A percentile compares a stretch with the other conserved stretches of the same genome.
These are phyloP conservation scores for Talaromyces sp. DNA, from an alignment of 2,329 filamentous ascomycete species.

Conservation along the genomic window DNA sequence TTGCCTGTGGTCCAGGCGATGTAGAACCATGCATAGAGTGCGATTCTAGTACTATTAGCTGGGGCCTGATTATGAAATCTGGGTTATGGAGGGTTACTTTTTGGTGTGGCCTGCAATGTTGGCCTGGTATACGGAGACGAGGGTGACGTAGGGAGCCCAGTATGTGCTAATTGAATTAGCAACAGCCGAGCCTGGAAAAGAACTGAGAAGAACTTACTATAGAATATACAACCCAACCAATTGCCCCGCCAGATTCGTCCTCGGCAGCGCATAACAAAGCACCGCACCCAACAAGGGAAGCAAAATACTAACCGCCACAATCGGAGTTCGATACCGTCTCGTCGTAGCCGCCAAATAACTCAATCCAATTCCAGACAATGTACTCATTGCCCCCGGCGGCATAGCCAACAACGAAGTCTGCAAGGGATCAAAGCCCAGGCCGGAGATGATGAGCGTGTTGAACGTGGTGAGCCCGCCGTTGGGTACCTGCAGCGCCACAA, in stretches of 20 bases:
- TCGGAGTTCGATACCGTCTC: not conserved
- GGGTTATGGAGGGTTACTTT: not conserved
- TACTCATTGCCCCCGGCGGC: slow-evolving; percentile 1
- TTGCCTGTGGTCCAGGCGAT: slow-evolving; percentile 2
- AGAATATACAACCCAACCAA: slow-evolving; percentile 1
- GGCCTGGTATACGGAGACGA: slow-evolving; percentile 6
- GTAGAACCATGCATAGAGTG: slow-evolving; percentile 6
- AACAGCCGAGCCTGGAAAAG: not conserved
- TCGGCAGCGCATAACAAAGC: slow-evolving; percentile 1
- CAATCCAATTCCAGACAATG: not conserved
- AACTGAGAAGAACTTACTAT: not conserved
- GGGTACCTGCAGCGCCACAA: slow-evolving; percentile 1
- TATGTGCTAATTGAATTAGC: not conserved
- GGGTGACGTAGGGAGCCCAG: slow-evolving; percentile 6
- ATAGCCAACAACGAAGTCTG: slow-evolving; percentile 1
- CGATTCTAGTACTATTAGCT: not conserved
- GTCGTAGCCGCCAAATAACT: slow-evolving; percentile 1
- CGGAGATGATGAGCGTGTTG: slow-evolving; percentile 3
- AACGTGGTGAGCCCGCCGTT: slow-evolving; percentile 5
- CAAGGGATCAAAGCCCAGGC: not conserved
- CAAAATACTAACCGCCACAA: slow-evolving; percentile 1
- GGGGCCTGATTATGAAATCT: too few relatives aligned
- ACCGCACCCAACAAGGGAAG: slow-evolving; percentile 1
- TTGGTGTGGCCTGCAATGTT: slow-evolving; percentile 6
- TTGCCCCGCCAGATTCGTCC: not conserved